Evolutionary conservation across 768 basidiomycete species (phyloP), one percentile per base, ranked within the genome.

Genomic region (Crucibulum laeve): DNA sequence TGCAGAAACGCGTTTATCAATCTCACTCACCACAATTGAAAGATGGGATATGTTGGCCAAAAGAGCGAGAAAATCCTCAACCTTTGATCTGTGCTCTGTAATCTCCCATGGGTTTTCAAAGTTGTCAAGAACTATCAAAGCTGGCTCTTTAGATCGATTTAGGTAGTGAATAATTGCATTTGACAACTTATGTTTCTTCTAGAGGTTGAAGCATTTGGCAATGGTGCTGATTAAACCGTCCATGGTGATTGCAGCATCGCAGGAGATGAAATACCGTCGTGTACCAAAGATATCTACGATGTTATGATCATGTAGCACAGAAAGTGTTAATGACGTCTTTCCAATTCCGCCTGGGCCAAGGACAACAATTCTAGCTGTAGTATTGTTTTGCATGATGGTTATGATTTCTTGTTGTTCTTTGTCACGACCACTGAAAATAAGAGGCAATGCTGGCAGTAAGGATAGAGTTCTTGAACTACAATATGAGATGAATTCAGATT

Each of bases 311-410:
- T 36, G 35, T 6, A 36, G 10, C 8, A 17, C 35, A 11, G 35
- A 8, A 7, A 36, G 18, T 10, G 17, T 17, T 7, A 36, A 17
- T 10, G 7, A 18, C 35, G 35, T 36, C 18, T 36, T 36, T 6
- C 35, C 35, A 36, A 36, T 36, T 36, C 35, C 35, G 7, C 35
- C 35, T 36, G 8, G 35, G 18, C 35, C 35, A 36, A 36, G 35
- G 18, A 36, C 18, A 7, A 17, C 35, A 11, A 36, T 36, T 10
- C 17, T 8, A 6, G 35, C 35, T 10, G 35, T 7, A 7, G n/a
- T 30, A 6, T 36, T 17, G 18, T 10, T 8, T 10, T 6, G 7
- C 7, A 11, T 7, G 18, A 19, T 19, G 6, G 35, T 10, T 10
- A 36, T 10, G 17, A 36, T 7, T 17, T 10, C 10, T 18, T 36